These are phyloP conservation scores for Russula compacta DNA, from an alignment of 768 basidiomycete species.

Conservation along the genomic window DNA sequence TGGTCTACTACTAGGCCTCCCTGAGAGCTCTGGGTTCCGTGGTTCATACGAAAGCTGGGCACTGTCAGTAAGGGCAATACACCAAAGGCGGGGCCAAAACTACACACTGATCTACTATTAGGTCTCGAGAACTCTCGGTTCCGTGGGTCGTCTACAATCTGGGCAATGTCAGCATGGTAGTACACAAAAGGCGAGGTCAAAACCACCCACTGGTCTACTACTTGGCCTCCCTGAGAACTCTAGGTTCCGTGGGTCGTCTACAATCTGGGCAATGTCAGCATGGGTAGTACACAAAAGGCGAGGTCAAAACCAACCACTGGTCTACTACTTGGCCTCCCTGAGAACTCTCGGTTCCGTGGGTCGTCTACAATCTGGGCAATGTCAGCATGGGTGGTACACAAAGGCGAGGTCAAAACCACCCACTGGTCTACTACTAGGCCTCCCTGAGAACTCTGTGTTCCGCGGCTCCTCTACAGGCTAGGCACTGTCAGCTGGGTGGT, in stretches of 20 bases:
- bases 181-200: neutral
- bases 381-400: neutral
- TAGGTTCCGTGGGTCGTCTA: neutral
- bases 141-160: no score
- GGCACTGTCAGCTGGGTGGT: neutral
- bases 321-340: neutral
- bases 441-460: neutral
- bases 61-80: no score
- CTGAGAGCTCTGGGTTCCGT: no score
- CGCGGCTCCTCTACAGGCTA: neutral
- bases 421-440: neutral
- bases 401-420: neutral
- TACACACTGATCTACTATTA: no score
- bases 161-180: neutral
- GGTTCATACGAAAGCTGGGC: no score
- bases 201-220: constrained; percentile 1
- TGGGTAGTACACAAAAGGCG: neutral
- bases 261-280: no score
- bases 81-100: no score
- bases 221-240: neutral
- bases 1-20: no score
- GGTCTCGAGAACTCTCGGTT: no score
- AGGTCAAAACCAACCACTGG: neutral
- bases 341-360: neutral
- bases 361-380: no score